These are phyloP conservation scores for Solanum virginianum DNA, from an alignment of 257 asterid genomes.

Conservation along the genomic window DNA sequence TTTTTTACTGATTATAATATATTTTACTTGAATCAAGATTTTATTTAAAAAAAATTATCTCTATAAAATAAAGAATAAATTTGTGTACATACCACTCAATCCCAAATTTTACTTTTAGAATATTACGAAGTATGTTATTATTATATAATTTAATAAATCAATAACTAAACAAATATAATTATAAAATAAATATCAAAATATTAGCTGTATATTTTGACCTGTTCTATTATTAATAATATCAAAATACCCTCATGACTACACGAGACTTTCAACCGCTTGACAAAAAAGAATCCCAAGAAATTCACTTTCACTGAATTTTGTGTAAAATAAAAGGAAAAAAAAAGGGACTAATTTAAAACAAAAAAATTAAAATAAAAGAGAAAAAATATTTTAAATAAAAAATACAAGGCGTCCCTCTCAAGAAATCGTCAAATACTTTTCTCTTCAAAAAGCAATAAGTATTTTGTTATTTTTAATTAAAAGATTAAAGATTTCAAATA, in stretches of 20 bases:
- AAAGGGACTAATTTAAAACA: neutral
- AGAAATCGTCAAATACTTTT: constrained; percentile 29
- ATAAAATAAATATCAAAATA: neutral
- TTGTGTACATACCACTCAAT: no score
- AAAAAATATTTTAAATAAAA: neutral
- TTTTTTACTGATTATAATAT: no score
- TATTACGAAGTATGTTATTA: no score
- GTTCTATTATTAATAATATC: neutral
- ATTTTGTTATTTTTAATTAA: no score
- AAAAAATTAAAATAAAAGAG: no score
- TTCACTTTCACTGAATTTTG: constrained; percentile 5
- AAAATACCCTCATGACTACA: neutral
- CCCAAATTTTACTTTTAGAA: no score
- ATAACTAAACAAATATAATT: neutral
- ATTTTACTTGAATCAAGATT: fast-evolving
- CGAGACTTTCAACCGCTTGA: neutral
- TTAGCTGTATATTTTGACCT: neutral
- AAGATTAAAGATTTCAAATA: no score
- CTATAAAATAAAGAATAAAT: no score
- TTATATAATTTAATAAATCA: no score
- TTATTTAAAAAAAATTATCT: no score
- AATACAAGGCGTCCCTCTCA: constrained; percentile 49
- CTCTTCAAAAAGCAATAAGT: constrained; percentile 7
- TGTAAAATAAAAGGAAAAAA: constrained; percentile 12
- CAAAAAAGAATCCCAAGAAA: neutral